Conservation (phyloP, 176 grass and related monocot genomes). For the Avena atlantica region DNA sequence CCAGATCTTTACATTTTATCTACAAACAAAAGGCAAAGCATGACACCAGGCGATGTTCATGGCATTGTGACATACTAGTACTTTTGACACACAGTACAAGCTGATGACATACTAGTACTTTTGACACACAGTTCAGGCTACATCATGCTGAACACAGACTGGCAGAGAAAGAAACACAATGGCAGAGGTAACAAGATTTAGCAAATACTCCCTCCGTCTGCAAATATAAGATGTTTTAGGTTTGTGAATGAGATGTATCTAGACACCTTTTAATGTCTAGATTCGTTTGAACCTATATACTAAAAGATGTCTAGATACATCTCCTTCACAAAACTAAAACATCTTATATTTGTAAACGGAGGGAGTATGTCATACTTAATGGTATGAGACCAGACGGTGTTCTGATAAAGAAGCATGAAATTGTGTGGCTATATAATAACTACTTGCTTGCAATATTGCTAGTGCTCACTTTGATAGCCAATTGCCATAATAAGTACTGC, state of each 20-base stretch:
- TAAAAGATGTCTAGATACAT: too few species aligned
- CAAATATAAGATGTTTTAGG: too few species aligned
- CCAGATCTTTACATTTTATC: not conserved
- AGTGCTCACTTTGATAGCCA: constrained; percentile 34
- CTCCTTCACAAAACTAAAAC: too few species aligned
- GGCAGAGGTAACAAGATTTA: not conserved
- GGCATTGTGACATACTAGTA: not conserved
- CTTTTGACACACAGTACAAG: not conserved
- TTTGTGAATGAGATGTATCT: too few species aligned
- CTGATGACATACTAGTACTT: not conserved
- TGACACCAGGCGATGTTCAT: not conserved
- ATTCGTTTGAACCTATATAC: too few species aligned
- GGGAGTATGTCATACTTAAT: not conserved
- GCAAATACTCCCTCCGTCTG: not conserved
- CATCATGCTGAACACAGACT: not conserved
- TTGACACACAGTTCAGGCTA: not conserved
- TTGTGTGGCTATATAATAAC: constrained; percentile 39
- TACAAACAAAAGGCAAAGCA: not conserved
- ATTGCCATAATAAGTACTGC: constrained; percentile 17
- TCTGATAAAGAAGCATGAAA: constrained; percentile 44
- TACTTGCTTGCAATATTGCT: constrained; percentile 33
- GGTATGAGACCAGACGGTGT: constrained; percentile 41
- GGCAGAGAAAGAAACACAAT: not conserved
- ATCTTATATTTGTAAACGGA: too few species aligned
- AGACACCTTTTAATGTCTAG: too few species aligned